Conservation (phyloP, 2,329 filamentous ascomycete genomes). For the Aspergillus puulaauensis region DNA sequence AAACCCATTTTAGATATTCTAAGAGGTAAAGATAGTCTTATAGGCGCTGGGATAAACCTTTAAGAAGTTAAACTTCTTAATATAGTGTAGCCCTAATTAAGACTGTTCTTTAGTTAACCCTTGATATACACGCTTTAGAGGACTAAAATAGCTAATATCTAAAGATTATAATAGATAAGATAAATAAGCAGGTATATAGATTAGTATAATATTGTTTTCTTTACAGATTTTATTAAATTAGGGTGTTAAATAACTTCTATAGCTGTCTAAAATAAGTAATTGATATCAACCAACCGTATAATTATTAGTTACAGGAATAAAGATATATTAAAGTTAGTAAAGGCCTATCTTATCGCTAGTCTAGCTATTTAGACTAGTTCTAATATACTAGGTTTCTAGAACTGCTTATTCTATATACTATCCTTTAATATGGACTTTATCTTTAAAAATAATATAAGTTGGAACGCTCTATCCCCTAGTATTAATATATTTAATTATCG, state of each 20-base stretch:
- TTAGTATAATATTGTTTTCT: not conserved
- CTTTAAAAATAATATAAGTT: constrained; percentile 6
- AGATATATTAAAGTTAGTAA: not conserved
- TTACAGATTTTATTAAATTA: not conserved
- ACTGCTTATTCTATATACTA: not conserved
- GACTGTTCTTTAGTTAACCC: too few relatives aligned
- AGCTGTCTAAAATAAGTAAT: not conserved
- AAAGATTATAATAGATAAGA: not conserved
- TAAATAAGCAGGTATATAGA: not conserved
- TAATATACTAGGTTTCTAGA: not conserved
- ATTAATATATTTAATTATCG: not conserved
- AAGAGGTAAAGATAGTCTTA: too few relatives aligned
- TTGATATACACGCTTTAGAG: too few relatives aligned
- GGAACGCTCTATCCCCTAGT: not conserved
- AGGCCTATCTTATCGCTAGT: not conserved
- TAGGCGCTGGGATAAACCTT: too few relatives aligned
- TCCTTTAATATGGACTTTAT: not conserved
- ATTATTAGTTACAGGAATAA: not conserved
- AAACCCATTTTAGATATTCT: too few relatives aligned
- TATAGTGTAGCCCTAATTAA: too few relatives aligned
- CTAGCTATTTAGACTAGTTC: not conserved
- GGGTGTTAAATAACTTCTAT: constrained; percentile 2
- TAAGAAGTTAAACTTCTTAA: too few relatives aligned
- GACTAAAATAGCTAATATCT: not conserved
- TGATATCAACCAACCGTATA: not conserved